These are phyloP conservation scores for Chytridium lagenaria DNA, from an alignment of 371 early-diverging fungal species.

Conservation along the genomic window DNA sequence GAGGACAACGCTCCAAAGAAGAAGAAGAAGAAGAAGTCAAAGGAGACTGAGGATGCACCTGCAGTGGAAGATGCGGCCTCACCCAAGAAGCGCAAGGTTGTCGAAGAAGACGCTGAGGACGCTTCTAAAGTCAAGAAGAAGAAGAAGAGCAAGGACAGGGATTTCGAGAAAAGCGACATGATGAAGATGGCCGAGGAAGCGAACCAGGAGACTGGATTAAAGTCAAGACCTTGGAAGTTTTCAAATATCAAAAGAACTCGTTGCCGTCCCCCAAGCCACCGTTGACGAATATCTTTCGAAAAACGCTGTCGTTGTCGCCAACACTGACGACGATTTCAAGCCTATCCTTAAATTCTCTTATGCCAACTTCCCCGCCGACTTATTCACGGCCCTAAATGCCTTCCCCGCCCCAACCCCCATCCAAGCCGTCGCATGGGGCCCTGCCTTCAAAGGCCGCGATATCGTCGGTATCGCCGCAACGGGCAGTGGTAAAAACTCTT, in stretches of 20 bases:
- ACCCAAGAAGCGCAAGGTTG: conserved; percentile 28
- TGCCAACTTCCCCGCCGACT: conserved; percentile 67
- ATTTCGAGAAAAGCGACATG: background rate
- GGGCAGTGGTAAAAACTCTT: conserved; percentile 88
- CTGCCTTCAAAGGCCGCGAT: conserved; percentile 63
- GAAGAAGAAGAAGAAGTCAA: background rate
- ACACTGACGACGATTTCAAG: conserved; percentile 37
- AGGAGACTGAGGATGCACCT: conserved; percentile 9
- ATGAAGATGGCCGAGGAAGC: background rate
- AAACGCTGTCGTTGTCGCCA: conserved; percentile 25
- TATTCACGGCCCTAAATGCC: conserved; percentile 36
- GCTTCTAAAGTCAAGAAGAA: background rate
- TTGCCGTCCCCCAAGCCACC: conserved; percentile 4
- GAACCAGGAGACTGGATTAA: conserved; percentile 17
- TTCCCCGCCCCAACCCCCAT: conserved; percentile 65
- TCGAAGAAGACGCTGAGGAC: background rate
- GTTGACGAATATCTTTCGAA: conserved; percentile 16
- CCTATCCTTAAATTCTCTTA: conserved; percentile 74
- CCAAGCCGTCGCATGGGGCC: conserved; percentile 71
- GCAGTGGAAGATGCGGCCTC: conserved; percentile 5
- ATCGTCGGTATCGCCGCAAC: conserved; percentile 71
- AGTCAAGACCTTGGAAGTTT: conserved; percentile 17
- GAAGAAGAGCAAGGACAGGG: background rate
- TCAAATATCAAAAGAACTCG: background rate
- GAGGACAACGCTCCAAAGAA: conserved; percentile 8